A percentile compares a stretch with the other conserved stretches of the same genome.
These are phyloP conservation scores for Kodamaea derodonti DNA, from an alignment of 1,139 yeast species.

Conservation along the genomic window DNA sequence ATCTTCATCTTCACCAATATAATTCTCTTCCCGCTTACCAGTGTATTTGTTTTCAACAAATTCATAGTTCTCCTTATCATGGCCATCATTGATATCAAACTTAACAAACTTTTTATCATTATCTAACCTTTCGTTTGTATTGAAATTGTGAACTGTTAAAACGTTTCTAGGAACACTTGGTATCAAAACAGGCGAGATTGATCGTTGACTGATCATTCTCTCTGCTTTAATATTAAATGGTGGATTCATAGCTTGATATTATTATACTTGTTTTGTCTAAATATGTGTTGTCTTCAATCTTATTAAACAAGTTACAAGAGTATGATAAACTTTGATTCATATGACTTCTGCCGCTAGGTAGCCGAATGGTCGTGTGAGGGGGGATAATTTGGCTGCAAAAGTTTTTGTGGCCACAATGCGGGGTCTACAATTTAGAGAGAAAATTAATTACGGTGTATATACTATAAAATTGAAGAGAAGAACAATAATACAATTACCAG, in stretches of 20 bases:
- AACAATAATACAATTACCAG: no score
- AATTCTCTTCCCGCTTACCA: no score
- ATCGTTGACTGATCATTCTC: constrained; percentile 1
- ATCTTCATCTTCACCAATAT: no score
- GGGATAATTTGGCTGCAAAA: constrained; percentile 3
- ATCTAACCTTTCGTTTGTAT: background rate
- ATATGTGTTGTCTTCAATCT: background rate
- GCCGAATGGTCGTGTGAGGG: constrained; percentile 1
- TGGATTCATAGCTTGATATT: background rate
- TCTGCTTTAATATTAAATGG: constrained; percentile 1
- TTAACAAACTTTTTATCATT: background rate
- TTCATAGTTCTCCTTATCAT: background rate
- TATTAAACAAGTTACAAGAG: no score
- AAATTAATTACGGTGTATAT: no score
- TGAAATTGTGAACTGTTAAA: background rate
- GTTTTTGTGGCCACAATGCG: no score
- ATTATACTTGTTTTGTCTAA: background rate
- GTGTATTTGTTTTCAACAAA: no score
- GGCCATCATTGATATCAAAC: background rate
- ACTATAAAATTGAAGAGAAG: no score
- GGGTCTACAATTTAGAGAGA: no score
- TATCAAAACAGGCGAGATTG: constrained; percentile 3
- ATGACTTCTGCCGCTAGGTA: no score
- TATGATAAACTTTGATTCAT: no score
- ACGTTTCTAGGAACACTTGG: constrained; percentile 1